phyloP scores from a whole-genome alignment of 2,329 filamentous ascomycete species.

The Anthostomella pinea region DNA sequence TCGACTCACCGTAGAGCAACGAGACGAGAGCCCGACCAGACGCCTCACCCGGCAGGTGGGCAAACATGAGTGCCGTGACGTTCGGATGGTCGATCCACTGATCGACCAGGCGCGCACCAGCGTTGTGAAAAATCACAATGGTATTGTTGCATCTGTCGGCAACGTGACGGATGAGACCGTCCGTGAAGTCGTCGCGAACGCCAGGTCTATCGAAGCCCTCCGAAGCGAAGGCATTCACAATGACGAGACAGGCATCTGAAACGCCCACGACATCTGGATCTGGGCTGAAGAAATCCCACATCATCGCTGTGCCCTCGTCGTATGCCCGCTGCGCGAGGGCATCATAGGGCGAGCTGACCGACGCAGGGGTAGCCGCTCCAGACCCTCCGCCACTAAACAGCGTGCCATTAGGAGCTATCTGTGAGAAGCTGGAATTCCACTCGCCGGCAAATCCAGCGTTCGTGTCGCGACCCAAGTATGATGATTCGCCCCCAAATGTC shows the following conservation, averaged over 20 bases:
- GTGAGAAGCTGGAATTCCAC: constrained; percentile 33
- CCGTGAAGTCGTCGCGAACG: constrained; percentile 64
- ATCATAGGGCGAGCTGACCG: constrained; percentile 52
- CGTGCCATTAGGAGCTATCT: constrained; percentile 47
- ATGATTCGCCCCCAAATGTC: constrained; percentile 40
- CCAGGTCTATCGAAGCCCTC: constrained; percentile 66
- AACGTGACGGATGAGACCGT: constrained; percentile 54
- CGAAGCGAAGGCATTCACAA: constrained; percentile 66
- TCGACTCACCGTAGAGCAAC: constrained; percentile 56
- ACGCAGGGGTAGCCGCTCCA: constrained; percentile 45
- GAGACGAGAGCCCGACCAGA: constrained; percentile 54
- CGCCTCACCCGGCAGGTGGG: constrained; percentile 63
- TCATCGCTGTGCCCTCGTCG: constrained; percentile 54
- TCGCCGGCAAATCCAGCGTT: constrained; percentile 29
- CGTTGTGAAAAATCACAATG: constrained; percentile 63
- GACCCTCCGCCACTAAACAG: constrained; percentile 46
- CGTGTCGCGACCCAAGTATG: constrained; percentile 31
- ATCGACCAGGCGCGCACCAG: constrained; percentile 59
- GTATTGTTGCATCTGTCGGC: constrained; percentile 60
- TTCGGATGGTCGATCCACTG: constrained; percentile 61
- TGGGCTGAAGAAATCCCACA: constrained; percentile 54
- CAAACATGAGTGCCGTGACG: constrained; percentile 61
- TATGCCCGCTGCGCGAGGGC: constrained; percentile 50
- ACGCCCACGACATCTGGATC: constrained; percentile 47
- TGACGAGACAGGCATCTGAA: constrained; percentile 65